Conservation (phyloP, 2,329 filamentous ascomycete genomes). For the Diaporthe sp. region DNA sequence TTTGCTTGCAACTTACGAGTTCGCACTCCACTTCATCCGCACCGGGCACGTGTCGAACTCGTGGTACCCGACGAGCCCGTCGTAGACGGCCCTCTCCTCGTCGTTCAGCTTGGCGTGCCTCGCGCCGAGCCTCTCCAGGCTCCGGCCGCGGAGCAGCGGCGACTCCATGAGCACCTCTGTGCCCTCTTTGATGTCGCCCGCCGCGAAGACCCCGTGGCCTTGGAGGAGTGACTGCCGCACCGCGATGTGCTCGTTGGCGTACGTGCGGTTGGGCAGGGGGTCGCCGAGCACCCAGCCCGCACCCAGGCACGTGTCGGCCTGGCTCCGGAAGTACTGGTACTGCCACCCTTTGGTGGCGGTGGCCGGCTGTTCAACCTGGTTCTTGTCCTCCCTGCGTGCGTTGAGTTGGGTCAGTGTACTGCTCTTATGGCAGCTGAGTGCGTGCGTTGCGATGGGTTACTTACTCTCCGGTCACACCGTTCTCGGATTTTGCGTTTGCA, state of each 20-base stretch:
- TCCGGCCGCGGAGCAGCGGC: constrained; percentile 51
- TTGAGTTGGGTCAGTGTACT: not conserved
- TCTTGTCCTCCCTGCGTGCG: not conserved
- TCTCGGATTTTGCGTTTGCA: not conserved
- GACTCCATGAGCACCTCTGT: constrained; percentile 57
- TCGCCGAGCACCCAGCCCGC: not conserved
- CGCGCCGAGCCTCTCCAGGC: constrained; percentile 42
- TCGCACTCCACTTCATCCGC: constrained; percentile 55
- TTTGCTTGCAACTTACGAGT: constrained; percentile 51
- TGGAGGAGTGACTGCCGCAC: constrained; percentile 53
- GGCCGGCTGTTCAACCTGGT: not conserved
- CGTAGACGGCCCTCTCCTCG: constrained; percentile 45
- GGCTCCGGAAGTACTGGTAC: not conserved
- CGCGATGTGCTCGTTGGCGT: constrained; percentile 52
- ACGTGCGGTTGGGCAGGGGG: constrained; percentile 37
- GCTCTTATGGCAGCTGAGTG: not conserved
- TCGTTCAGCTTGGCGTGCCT: constrained; percentile 49
- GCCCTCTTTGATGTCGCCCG: constrained; percentile 47
- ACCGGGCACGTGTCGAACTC: constrained; percentile 42
- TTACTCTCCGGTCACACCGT: not conserved
- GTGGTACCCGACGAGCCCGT: constrained; percentile 50
- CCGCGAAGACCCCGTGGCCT: constrained; percentile 60
- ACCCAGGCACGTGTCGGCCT: constrained; percentile 25
- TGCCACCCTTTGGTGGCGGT: constrained; percentile 4
- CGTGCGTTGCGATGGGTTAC: not conserved